A percentile compares a stretch with the other conserved stretches of the same genome.
Conservation (phyloP, 2,329 filamentous ascomycete species). For the Clonostachys rhizophaga region DNA sequence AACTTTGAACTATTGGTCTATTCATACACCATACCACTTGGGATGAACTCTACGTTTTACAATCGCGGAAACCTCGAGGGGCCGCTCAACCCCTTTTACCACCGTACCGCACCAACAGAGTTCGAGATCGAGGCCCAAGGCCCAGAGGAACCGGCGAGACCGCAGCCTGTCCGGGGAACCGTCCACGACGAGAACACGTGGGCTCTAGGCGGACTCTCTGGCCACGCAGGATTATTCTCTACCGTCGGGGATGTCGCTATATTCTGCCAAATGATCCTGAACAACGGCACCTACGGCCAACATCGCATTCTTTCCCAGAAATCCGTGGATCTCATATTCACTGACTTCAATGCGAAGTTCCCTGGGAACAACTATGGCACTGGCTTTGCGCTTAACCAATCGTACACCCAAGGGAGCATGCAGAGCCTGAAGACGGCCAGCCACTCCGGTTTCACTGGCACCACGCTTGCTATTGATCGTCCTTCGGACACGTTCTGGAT, state of each 20-base stretch:
- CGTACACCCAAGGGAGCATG: constrained; percentile 21
- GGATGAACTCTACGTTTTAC: constrained; percentile 22
- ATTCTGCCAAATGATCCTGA: constrained; percentile 27
- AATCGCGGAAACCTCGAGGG: constrained; percentile 23
- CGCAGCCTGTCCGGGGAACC: constrained; percentile 28
- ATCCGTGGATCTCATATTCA: constrained; percentile 23
- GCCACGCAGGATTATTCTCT: constrained; percentile 27
- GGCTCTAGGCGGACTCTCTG: constrained; percentile 22
- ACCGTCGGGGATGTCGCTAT: constrained; percentile 19
- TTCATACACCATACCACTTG: constrained; percentile 14
- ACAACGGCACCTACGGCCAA: constrained; percentile 25
- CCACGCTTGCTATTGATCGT: constrained; percentile 13
- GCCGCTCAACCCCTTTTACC: constrained; percentile 10
- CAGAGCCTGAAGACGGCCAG: constrained; percentile 11
- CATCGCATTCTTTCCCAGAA: constrained; percentile 14
- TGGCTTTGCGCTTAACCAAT: constrained; percentile 24
- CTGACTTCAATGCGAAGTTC: constrained; percentile 20
- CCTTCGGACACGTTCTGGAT: constrained; percentile 9
- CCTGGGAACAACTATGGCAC: constrained; percentile 15
- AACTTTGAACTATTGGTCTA: constrained; percentile 15
- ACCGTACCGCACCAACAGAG: constrained; percentile 19
- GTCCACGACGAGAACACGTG: constrained; percentile 29
- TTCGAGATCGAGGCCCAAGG: constrained; percentile 21
- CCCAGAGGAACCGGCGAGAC: constrained; percentile 19
- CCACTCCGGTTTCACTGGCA: constrained; percentile 15